A percentile compares a stretch with the other conserved stretches of the same genome.
Conservation (phyloP, 306 rosid genomes). For the Corylus americana region DNA sequence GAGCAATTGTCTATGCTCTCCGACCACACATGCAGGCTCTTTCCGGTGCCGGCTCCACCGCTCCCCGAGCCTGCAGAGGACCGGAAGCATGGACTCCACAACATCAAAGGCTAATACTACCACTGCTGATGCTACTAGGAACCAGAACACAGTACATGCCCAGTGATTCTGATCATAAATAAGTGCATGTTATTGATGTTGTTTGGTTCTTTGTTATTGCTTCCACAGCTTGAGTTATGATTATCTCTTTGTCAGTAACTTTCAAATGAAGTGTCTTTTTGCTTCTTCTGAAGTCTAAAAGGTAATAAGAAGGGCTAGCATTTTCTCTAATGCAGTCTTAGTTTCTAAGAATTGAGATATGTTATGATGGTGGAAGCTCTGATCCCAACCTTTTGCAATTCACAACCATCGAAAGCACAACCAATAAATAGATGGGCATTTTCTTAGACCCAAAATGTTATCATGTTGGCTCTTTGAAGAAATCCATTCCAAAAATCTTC, state of each 20-base stretch:
- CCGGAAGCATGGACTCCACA: conserved; percentile 40
- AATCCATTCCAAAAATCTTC: too few species aligned
- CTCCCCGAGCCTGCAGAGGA: conserved; percentile 41
- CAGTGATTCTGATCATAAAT: conserved; percentile 4
- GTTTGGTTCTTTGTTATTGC: conserved; percentile 5
- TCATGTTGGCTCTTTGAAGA: background rate
- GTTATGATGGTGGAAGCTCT: background rate
- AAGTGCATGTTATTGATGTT: conserved; percentile 13
- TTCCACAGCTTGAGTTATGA: background rate
- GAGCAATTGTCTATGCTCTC: conserved; percentile 62
- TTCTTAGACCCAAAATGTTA: background rate
- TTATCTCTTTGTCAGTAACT: background rate
- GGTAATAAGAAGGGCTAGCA: background rate
- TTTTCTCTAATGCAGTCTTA: background rate
- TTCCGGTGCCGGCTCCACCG: conserved; percentile 73
- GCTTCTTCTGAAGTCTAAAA: background rate
- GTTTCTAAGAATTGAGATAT: background rate
- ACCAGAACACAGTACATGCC: conserved; percentile 26
- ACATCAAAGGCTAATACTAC: background rate
- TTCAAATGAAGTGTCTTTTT: background rate
- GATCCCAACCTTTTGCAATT: background rate
- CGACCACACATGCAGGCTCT: conserved; percentile 75
- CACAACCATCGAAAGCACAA: too few species aligned
- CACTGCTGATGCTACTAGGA: conserved; percentile 11
- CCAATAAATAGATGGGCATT: background rate